Evolutionary conservation across 1,284 basidiomycete species (phyloP).

Genomic region (Cutaneotrichosporon arboriforme): DNA sequence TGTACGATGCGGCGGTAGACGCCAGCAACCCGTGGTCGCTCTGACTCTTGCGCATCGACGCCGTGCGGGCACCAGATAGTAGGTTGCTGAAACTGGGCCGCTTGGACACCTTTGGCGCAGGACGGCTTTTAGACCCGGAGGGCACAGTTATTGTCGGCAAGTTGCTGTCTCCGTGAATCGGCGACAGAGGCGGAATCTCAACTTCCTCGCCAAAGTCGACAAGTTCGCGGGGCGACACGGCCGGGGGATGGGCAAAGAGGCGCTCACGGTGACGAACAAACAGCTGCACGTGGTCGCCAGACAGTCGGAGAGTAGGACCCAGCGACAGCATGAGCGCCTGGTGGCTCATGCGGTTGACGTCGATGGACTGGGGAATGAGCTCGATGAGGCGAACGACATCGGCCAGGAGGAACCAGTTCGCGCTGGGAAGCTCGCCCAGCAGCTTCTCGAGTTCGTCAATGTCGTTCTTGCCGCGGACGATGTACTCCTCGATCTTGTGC

Average conservation of each 20-base stretch:
- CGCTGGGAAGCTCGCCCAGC: slow-evolving; percentile 34
- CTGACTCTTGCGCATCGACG: slow-evolving; percentile 15
- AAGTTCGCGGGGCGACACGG: slow-evolving; percentile 24
- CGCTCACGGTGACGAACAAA: slow-evolving; percentile 28
- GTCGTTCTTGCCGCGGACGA: slow-evolving; percentile 5
- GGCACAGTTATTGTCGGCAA: slow-evolving; percentile 1
- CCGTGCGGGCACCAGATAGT: slow-evolving; percentile 12
- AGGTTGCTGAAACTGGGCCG: slow-evolving; percentile 28
- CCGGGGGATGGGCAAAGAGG: slow-evolving; percentile 34
- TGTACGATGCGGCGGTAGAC: background rate
- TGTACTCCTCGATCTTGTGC: slow-evolving; percentile 63
- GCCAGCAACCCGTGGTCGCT: slow-evolving; percentile 20
- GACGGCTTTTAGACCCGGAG: slow-evolving; percentile 11
- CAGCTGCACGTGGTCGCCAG: slow-evolving; percentile 32
- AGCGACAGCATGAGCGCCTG: slow-evolving; percentile 42
- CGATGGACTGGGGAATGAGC: slow-evolving; percentile 34
- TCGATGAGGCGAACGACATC: slow-evolving; percentile 44
- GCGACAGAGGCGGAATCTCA: slow-evolving; percentile 18
- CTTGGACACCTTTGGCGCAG: slow-evolving; percentile 22
- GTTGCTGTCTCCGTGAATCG: slow-evolving; percentile 7
- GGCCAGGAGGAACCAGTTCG: slow-evolving; percentile 47
- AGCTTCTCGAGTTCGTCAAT: slow-evolving; percentile 23
- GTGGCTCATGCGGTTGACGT: slow-evolving; percentile 43
- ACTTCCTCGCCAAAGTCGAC: slow-evolving; percentile 36
- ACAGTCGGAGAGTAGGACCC: slow-evolving; percentile 40